Conservation (phyloP, 768 basidiomycete genomes). For the Agrocybe praecox region DNA sequence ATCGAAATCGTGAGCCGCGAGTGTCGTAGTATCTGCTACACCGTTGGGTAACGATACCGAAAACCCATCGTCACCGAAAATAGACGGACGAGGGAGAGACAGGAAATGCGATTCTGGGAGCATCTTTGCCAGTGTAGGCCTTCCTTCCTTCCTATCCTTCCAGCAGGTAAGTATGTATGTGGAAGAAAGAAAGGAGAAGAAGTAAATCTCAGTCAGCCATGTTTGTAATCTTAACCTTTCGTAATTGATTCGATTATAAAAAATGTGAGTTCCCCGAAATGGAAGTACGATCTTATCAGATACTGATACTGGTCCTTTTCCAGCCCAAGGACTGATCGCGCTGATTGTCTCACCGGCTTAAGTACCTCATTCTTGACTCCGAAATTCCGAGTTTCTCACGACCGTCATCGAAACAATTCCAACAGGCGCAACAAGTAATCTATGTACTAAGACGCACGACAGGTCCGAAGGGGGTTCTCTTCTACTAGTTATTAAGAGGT, state of each 20-base stretch:
- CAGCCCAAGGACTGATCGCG: no score
- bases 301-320: no score
- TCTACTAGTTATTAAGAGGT: no score
- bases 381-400: no score
- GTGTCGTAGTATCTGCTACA: conserved; percentile 44
- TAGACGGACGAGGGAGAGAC: conserved; percentile 31
- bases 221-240: no score
- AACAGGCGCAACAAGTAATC: no score
- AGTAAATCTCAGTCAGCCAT: no score
- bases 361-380: no score
- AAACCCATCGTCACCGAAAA: conserved; percentile 5
- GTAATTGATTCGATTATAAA: not conserved
- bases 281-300: not conserved
- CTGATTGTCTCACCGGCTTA: no score
- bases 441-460: no score
- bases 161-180: not conserved
- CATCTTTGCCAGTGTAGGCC: conserved; percentile 1
- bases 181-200: not conserved
- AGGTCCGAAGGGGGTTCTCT: no score
- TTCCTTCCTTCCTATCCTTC: not conserved
- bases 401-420: no score
- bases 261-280: not conserved
- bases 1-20: conserved; percentile 87
- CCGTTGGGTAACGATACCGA: conserved; percentile 23
- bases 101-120: conserved; percentile 29